These are phyloP conservation scores for Aureobasidium zeae DNA, from an alignment of 2,329 filamentous ascomycete species.

Conservation along the genomic window DNA sequence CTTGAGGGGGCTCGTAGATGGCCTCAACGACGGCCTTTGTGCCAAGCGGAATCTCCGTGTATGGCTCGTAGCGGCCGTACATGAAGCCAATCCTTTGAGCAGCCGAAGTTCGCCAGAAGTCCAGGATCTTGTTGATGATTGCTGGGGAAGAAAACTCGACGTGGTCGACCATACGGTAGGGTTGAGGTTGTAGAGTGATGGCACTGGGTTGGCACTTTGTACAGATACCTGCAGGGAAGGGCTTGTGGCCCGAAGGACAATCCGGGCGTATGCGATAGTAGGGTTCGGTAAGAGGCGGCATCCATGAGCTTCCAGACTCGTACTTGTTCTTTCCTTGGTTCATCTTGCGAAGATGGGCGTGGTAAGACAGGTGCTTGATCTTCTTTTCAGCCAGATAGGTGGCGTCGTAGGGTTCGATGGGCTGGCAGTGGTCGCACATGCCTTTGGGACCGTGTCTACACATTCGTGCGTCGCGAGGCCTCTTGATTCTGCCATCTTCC, in stretches of 20 bases:
- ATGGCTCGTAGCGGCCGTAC: slow-evolving; percentile 85
- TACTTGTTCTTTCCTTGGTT: slow-evolving; percentile 96
- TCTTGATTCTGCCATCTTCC: slow-evolving; percentile 77
- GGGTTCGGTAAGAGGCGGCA: slow-evolving; percentile 86
- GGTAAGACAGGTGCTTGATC: slow-evolving; percentile 97
- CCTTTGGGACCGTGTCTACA: slow-evolving; percentile 92
- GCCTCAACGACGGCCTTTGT: slow-evolving; percentile 94
- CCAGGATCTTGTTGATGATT: slow-evolving; percentile 80
- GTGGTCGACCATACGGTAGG: slow-evolving; percentile 95
- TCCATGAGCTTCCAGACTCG: slow-evolving; percentile 86
- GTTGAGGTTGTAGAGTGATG: slow-evolving; percentile 87
- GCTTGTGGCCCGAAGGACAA: slow-evolving; percentile 85
- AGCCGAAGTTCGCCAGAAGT: slow-evolving; percentile 84
- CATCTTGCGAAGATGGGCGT: slow-evolving; percentile 86
- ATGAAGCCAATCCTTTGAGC: slow-evolving; percentile 79
- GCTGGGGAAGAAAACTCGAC: slow-evolving; percentile 85
- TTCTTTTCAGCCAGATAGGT: slow-evolving; percentile 88
- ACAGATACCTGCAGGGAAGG: slow-evolving; percentile 94
- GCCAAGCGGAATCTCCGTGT: slow-evolving; percentile 83
- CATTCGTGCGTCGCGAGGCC: slow-evolving; percentile 70
- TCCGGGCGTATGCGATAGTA: slow-evolving; percentile 82
- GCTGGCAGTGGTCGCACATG: slow-evolving; percentile 99
- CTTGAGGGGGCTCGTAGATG: slow-evolving; percentile 91
- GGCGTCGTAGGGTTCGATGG: slow-evolving; percentile 85
- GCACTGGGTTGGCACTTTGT: slow-evolving; percentile 97